Percentiles rank a stretch among this genome's conserved stretches.
phyloP scores from a whole-genome alignment of 495 filamentous ascomycete genomes.

The Chaetomium tenue region DNA sequence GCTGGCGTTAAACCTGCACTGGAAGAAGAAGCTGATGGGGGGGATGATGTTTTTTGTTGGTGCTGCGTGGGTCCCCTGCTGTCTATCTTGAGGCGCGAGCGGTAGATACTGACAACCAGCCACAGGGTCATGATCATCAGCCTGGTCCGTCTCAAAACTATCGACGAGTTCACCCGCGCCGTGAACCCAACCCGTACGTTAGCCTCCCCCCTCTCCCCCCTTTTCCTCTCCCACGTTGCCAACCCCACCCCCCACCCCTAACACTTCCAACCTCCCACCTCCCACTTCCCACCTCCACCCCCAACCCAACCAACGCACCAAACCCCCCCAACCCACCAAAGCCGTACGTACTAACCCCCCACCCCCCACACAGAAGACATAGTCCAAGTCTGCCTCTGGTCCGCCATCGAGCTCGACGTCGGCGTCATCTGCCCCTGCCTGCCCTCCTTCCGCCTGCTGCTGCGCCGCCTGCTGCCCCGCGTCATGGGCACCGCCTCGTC shows the following conservation, averaged over 20 bases:
- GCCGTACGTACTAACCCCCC: neutral
- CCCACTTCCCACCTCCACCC: neutral
- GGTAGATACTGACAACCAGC: constrained; percentile 9
- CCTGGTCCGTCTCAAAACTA: constrained; percentile 34
- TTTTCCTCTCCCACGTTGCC: neutral
- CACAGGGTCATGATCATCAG: constrained; percentile 35
- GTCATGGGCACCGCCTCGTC: constrained; percentile 21
- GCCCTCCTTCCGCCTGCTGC: constrained; percentile 32
- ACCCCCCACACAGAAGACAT: constrained; percentile 31
- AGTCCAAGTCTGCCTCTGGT: constrained; percentile 34
- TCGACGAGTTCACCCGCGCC: constrained; percentile 29
- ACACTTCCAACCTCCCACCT: neutral
- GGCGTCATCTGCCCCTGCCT: constrained; percentile 38
- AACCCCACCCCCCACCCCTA: neutral
- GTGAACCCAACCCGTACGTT: constrained; percentile 35
- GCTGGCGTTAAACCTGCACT: constrained; percentile 33
- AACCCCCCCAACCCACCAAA: no score
- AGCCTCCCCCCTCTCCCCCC: neutral
- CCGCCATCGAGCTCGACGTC: constrained; percentile 35
- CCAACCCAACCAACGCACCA: no score
- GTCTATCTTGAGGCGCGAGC: no score
- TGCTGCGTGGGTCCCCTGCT: constrained; percentile 30
- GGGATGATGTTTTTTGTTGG: constrained; percentile 43
- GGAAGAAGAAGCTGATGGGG: constrained; percentile 40
- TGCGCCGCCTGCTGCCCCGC: constrained; percentile 27